Base-by-base conservation (phyloP, 176 grass and related monocot genomes). In the Saccharum spontaneum region DNA sequence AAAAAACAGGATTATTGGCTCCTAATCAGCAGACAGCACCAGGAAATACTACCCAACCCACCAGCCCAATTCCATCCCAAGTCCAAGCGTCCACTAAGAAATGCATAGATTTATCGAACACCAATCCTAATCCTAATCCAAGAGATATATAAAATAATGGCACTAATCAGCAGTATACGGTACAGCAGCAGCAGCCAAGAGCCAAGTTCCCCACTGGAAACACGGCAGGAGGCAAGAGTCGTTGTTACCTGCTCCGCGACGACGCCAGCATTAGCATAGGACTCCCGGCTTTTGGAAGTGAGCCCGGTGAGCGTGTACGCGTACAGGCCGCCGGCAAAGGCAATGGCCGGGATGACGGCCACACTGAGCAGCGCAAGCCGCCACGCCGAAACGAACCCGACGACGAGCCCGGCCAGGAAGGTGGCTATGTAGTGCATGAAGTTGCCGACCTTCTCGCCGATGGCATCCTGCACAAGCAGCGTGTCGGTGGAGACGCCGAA, bases 281-380 rank as follows among this genome's bases (percentile, higher is more conserved):
- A 96, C 83, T 96, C 94, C 17, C 94, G 88, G 80, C 97, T 92
- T 92, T 91, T 99, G 68, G 93, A 96, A 31, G 97, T 96, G 69
- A 99, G 91, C 5, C 97, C 94, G 9, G 97, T 96, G 84, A 99
- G 90, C 62, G 94, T 99, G 76, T 96, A 96, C 41, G 97, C 94
- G 60, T 99, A 99, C n/a, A 96, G 88, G n/a, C 97, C 97, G n/a
- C 97, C 97, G 28, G 97, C 97, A 50, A 99, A 96, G n/a, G 92
- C 97, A 71, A 99, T 97, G 61, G 89, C 94, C 0, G 97, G 97
- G 62, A 99, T 96, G 68, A 99, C 94, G 2, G 97, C 97, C 38
- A 99, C 91, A 63, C 94, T 99, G 54, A 99, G 97, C 79, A 99
- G 85, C 57, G 97, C 94, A 22, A 99, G 86, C 64, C 92, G 83